phyloP scores from a whole-genome alignment of 805 yeast species.

The Hanseniaspora opuntiae region DNA sequence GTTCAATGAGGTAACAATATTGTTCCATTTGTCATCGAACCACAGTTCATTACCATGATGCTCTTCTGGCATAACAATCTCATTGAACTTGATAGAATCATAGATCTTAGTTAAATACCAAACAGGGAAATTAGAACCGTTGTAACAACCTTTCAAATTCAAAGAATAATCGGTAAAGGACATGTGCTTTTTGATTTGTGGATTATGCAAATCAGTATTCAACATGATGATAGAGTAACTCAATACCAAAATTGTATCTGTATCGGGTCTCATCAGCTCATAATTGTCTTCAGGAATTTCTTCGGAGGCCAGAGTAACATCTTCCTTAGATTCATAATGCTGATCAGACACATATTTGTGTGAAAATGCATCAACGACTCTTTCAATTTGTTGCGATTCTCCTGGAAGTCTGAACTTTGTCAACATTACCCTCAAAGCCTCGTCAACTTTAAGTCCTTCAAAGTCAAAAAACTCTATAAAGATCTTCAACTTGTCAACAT shows the following conservation, averaged over 20 bases:
- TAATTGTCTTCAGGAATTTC: constrained; percentile 21
- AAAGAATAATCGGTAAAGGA: constrained; percentile 64
- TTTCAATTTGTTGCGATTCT: constrained; percentile 91
- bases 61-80: constrained; percentile 95
- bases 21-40: constrained; percentile 81
- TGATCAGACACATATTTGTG: constrained; percentile 62
- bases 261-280: constrained; percentile 52
- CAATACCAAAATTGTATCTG: constrained; percentile 77
- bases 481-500: constrained; percentile 41
- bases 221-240: constrained; percentile 87
- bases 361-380: constrained; percentile 78
- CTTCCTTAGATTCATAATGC: constrained; percentile 22
- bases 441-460: constrained; percentile 71
- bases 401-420: constrained; percentile 88
- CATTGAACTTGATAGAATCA: constrained; percentile 64
- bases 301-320: constrained; percentile 9
- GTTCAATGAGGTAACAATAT: constrained; percentile 36
- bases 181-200: constrained; percentile 87
- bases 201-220: constrained; percentile 87
- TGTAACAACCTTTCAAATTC: constrained; percentile 70
- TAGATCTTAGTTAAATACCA: constrained; percentile 79
- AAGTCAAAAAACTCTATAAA: constrained; percentile 68
- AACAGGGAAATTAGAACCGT: constrained; percentile 61
- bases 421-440: constrained; percentile 70
- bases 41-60: constrained; percentile 85